Percentiles rank a stretch among this genome's conserved stretches.
Evolutionary conservation across 345 rosid species (phyloP).

Genomic region (Citrus medica): DNA sequence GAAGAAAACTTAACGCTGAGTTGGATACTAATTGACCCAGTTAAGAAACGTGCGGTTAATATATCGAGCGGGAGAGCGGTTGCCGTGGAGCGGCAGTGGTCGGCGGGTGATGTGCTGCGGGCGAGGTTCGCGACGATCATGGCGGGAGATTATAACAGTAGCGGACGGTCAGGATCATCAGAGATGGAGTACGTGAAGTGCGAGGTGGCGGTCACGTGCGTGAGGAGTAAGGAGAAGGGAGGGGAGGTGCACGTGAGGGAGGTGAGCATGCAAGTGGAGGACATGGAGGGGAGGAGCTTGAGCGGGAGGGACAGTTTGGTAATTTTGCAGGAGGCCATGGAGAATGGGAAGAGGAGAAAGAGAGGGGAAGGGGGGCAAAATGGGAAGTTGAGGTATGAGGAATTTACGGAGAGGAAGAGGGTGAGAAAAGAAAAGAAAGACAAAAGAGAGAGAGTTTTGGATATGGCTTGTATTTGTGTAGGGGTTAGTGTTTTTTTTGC

Average conservation of each 20-base stretch:
- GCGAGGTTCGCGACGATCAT: constrained; percentile 42
- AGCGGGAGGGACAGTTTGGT: constrained; percentile 70
- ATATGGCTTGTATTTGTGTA: constrained; percentile 27
- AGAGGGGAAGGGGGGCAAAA: constrained; percentile 10
- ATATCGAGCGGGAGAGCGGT: constrained; percentile 58
- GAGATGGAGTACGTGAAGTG: constrained; percentile 39
- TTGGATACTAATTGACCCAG: constrained; percentile 76
- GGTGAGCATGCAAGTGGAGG: constrained; percentile 63
- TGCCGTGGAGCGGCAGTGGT: constrained; percentile 64
- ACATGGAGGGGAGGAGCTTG: constrained; percentile 69
- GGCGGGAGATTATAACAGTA: constrained; percentile 12
- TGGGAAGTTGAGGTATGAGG: constrained; percentile 38
- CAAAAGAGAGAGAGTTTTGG: constrained; percentile 35
- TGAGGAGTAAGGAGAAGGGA: constrained; percentile 40
- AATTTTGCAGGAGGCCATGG: constrained; percentile 45
- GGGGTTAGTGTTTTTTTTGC: constrained; percentile 47
- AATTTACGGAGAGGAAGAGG: constrained; percentile 40
- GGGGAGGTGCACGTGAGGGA: constrained; percentile 71
- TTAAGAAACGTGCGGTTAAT: constrained; percentile 46
- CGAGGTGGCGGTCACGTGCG: constrained; percentile 39
- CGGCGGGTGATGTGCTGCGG: constrained; percentile 52
- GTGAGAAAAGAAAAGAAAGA: constrained; percentile 30
- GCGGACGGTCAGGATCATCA: constrained; percentile 3
- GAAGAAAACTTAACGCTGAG: constrained; percentile 49
- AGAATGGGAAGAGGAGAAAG: constrained; percentile 37